Percentiles rank a stretch among this genome's conserved stretches.
These are phyloP conservation scores for Colletotrichum abscissum DNA, from an alignment of 2,329 filamentous ascomycete genomes.

Conservation along the genomic window DNA sequence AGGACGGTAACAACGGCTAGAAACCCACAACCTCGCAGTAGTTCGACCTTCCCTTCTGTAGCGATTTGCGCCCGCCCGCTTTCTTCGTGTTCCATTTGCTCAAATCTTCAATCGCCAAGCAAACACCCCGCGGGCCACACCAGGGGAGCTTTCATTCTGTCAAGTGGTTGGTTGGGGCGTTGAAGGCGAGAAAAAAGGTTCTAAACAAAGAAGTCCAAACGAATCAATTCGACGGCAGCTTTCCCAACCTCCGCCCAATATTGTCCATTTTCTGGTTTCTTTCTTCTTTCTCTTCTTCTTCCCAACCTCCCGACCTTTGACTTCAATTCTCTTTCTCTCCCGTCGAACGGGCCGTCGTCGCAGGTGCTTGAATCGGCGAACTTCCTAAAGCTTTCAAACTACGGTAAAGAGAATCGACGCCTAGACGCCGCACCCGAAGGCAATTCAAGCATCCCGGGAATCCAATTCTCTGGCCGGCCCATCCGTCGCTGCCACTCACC, in stretches of 20 bases:
- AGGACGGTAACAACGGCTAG: neutral
- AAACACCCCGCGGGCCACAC: neutral
- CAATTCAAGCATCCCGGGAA: neutral
- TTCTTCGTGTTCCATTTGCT: neutral
- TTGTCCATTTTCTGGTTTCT: neutral
- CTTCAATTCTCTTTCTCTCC: neutral
- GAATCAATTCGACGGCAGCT: neutral
- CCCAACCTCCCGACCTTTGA: neutral
- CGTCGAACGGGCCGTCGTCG: neutral
- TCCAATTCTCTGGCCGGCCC: neutral
- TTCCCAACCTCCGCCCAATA: constrained; percentile 1
- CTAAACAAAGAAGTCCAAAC: neutral
- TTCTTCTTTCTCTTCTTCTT: neutral
- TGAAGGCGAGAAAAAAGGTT: too few relatives aligned
- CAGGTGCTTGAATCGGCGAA: neutral
- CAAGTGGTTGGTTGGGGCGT: neutral
- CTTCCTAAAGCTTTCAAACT: neutral
- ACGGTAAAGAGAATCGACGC: neutral
- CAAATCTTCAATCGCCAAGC: neutral
- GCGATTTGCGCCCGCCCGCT: neutral
- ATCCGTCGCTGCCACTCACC: neutral
- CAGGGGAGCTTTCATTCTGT: constrained; percentile 1
- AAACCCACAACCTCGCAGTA: neutral
- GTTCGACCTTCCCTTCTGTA: neutral
- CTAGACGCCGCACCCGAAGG: neutral